Evolutionary conservation across 768 basidiomycete species (phyloP), one percentile per base, ranked within the genome.

Genomic region (Symmetrospora coprosmae): DNA sequence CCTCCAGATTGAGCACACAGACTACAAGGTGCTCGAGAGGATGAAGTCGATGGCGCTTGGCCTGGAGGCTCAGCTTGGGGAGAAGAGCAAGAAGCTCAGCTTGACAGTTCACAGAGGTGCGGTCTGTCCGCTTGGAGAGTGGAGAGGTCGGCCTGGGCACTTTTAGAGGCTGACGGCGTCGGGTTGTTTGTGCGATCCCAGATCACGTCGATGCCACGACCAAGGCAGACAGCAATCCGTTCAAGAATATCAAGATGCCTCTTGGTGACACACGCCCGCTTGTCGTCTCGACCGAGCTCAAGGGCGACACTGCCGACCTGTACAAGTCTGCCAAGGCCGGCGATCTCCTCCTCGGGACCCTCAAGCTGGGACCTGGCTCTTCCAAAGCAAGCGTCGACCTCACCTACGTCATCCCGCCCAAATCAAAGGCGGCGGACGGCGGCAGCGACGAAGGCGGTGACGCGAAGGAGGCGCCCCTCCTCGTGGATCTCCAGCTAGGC

Each of bases 401-500:
- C 43, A 23, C 13, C 7, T 60, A 60, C 30, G 33, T 49, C 3
- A 6, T 63, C 6, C 62, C 62, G 13, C 43, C 62, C 34, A 19
- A 45, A 33, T 8, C 56, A 14, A 40, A 63, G 28, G 45, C 46
- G 34, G 39, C 41, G 23, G 47, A 47, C n/a, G 39, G 47, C 39
- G 56, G 21, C 4, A 17, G 17, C 2, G 37, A 34, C 21, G 39
- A 58, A 21, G 56, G 21, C 4, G 21, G 17, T 2, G 37, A 34
- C 21, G 62, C 37, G 28, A 43, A 63, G 27, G 62, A 63, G 33
- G 27, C 9, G 37, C 62, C 59, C 9, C n/a, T 28, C 25, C 56
- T 63, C 8, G 40, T 63, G n/a, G 62, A 63, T 27, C 33, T 63
- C 11, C 62, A 63, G 33, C 25, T 63, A 17, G 46, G 50, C 19